Conservation (phyloP, 768 basidiomycete species). For the Termitomyces sp. region DNA sequence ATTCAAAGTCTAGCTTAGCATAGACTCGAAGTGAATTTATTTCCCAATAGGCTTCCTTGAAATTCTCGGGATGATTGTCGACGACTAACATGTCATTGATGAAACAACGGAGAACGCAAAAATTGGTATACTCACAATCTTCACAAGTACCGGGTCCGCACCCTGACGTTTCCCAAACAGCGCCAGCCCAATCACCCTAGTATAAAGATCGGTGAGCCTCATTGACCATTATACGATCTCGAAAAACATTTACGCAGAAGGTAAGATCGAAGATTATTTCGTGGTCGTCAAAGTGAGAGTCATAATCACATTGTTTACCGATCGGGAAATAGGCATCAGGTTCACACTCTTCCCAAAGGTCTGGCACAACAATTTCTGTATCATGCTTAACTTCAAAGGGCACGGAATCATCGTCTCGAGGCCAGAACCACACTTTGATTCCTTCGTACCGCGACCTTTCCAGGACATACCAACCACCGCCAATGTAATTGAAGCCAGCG, state of each 20-base stretch:
- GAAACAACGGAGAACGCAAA: neutral
- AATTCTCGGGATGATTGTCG: conserved; percentile 50
- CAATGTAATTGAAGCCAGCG: conserved; percentile 37
- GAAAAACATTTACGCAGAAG: conserved; percentile 43
- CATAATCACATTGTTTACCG: conserved; percentile 41
- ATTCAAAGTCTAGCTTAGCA: conserved; percentile 10
- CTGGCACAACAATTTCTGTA: conserved; percentile 13
- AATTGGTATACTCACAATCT: conserved; percentile 34
- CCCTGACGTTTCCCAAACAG: conserved; percentile 29
- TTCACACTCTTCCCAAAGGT: conserved; percentile 29
- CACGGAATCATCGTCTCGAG: conserved; percentile 36
- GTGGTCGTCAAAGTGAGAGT: conserved; percentile 46
- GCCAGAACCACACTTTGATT: conserved; percentile 61
- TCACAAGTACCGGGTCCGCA: conserved; percentile 35
- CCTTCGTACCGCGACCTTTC: conserved; percentile 33
- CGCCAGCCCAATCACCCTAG: conserved; percentile 52
- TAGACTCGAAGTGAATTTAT: conserved; percentile 59
- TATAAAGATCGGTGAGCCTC: neutral
- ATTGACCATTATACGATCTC: neutral
- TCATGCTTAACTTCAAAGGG: conserved; percentile 34
- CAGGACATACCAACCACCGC: conserved; percentile 62
- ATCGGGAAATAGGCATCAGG: conserved; percentile 47
- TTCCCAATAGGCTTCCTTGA: conserved; percentile 65
- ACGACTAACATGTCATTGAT: conserved; percentile 36
- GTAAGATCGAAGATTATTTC: conserved; percentile 54